Conservation (phyloP, 495 filamentous ascomycete genomes). For the Hypoxylon fragiforme region DNA sequence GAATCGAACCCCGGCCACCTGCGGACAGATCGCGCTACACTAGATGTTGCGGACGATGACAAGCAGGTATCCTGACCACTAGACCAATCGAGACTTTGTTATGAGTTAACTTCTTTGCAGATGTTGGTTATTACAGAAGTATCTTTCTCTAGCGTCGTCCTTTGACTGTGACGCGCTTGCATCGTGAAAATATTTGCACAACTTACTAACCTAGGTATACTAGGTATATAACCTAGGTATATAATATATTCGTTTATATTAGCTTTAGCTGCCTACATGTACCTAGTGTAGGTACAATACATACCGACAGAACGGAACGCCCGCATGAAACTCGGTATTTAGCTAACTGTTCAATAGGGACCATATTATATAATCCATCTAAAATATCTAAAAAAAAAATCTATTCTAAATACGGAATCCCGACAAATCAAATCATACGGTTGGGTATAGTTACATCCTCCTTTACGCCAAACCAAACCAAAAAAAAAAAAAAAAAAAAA, state of each 20-base stretch:
- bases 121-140: neutral
- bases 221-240: too few species aligned
- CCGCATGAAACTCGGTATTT: constrained; percentile 23
- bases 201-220: neutral
- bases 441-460: too few species aligned
- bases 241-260: too few species aligned
- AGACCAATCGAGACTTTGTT: constrained; percentile 20
- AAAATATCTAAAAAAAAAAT: too few species aligned
- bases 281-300: neutral
- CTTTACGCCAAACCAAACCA: too few species aligned
- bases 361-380: too few species aligned
- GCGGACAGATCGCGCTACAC: constrained; percentile 12
- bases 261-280: too few species aligned
- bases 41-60: constrained; percentile 3
- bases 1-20: constrained; percentile 49
- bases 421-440: too few species aligned
- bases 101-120: too few species aligned
- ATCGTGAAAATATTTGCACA: neutral
- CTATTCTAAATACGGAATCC: too few species aligned
- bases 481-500: too few species aligned
- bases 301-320: constrained; percentile 3
- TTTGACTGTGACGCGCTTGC: too few species aligned
- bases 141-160: neutral
- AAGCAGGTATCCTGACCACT: constrained; percentile 31
- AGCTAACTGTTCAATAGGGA: neutral